Base-by-base conservation (phyloP, 768 basidiomycete genomes). In the Trametes maxima region DNA sequence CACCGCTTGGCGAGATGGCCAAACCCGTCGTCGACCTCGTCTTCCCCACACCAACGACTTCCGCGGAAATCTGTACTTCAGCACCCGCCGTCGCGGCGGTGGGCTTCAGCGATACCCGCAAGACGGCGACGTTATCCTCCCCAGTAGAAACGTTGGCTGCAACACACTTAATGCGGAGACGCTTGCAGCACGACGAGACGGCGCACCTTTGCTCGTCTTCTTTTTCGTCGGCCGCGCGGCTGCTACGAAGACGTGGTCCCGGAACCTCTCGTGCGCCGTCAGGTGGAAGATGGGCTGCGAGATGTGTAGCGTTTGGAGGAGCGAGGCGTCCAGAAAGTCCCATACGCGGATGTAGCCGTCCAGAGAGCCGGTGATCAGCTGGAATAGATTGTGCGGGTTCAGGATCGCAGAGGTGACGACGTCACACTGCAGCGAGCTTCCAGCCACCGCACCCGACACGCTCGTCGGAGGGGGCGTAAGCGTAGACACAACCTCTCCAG, bases 311-410 rank as follows among this genome's bases (percentile, higher is more conserved):
- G 88, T 91, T 62, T 87, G 85, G 60, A 98, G 77, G 12, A 97
- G 76, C 8, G 80, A 78, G 5, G 88, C 94, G 60, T 97, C 95
- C 39, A 95, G 76, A 73, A 90, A 95, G 75, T 98, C 94, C 97
- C 97, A 99, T 24, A 97, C 76, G 71, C 91, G 85, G 63, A 98
- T 75, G 37, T 80, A 82, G n/a, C 95, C 96, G 66, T 94, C 90
- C 60, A 87, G 68, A 8, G 92, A 92, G 49, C 86, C 88, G 12
- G 94, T 94, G 65, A 98, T 85, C 64, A 99, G 75, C 73, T 98
- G 97, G 65, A 94, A 91, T 24, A 86, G 80, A 74, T 97, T 98
- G 63, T 87, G 82, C 14, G 97, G 94, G 71, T 86, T 90, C 57
- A 98, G 75, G 42, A 87, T 76, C 42, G 88, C 84, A 42, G 87